Conservation (phyloP, 148 eudicot genomes). For the Amaranthus palmeri region DNA sequence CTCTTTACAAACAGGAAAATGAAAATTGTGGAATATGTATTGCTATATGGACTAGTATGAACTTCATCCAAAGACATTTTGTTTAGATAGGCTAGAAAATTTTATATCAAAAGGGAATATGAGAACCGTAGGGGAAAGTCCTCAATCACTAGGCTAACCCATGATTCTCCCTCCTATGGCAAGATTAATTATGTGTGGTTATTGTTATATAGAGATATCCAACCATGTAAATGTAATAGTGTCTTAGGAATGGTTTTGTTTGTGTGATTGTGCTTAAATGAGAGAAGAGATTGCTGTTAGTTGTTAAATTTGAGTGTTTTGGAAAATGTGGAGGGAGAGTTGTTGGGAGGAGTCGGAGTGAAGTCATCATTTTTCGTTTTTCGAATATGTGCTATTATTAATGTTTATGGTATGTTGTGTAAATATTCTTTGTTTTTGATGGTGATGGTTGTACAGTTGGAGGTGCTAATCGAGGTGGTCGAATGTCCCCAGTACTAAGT, state of each 20-base stretch:
- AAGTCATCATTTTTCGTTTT: neutral
- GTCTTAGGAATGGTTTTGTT: neutral
- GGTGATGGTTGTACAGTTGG: slow-evolving; percentile 25
- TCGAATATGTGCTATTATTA: neutral
- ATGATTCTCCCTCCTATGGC: neutral
- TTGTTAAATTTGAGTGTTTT: neutral
- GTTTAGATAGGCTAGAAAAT: no score
- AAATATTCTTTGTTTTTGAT: neutral
- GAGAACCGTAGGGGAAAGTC: no score
- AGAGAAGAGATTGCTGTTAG: neutral
- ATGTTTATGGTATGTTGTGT: neutral
- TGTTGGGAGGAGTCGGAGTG: neutral
- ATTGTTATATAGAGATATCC: neutral
- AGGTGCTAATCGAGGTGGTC: slow-evolving; percentile 22
- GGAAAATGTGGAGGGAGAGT: neutral
- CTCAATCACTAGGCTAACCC: no score
- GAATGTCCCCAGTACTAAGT: slow-evolving; percentile 16
- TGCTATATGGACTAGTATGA: neutral
- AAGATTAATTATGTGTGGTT: neutral
- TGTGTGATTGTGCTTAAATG: slow-evolving; percentile 4
- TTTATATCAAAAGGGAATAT: no score
- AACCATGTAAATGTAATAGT: neutral
- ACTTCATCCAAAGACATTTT: no score
- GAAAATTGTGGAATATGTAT: neutral
- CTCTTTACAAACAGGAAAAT: no score